These are phyloP conservation scores for Mucor plumbeus DNA, from an alignment of 371 early-diverging fungal genomes.

Conservation along the genomic window DNA sequence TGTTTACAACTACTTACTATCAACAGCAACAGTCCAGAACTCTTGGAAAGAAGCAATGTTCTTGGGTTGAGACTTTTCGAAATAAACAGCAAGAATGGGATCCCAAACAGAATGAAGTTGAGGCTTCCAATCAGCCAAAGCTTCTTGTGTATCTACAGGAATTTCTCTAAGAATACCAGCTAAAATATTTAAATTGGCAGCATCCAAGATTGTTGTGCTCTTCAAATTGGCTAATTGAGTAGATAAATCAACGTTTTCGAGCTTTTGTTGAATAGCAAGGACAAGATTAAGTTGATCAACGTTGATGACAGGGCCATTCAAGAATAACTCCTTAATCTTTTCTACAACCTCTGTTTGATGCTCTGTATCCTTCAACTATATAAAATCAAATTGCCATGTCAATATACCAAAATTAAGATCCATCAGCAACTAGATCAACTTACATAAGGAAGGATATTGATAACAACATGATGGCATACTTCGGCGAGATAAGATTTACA, in stretches of 20 bases:
- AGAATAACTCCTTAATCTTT: slow-evolving; percentile 55
- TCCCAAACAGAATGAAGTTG: slow-evolving; percentile 86
- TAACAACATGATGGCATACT: slow-evolving; percentile 74
- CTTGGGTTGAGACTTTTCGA: slow-evolving; percentile 28
- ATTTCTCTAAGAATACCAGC: slow-evolving; percentile 61
- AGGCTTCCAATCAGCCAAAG: slow-evolving; percentile 71
- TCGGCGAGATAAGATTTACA: slow-evolving; percentile 81
- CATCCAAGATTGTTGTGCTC: slow-evolving; percentile 54
- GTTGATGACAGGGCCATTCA: slow-evolving; percentile 63
- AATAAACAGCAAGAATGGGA: slow-evolving; percentile 65
- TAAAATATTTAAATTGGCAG: slow-evolving; percentile 60
- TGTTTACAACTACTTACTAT: slow-evolving; percentile 52
- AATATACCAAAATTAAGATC: not conserved
- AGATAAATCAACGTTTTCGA: slow-evolving; percentile 50
- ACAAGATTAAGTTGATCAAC: slow-evolving; percentile 79
- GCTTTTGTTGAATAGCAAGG: slow-evolving; percentile 52
- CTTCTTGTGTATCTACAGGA: slow-evolving; percentile 50
- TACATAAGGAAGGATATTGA: slow-evolving; percentile 64
- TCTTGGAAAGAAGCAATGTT: slow-evolving; percentile 68
- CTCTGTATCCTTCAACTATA: slow-evolving; percentile 36
- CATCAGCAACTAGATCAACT: slow-evolving; percentile 13
- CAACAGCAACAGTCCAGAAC: slow-evolving; percentile 85
- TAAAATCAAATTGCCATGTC: not conserved
- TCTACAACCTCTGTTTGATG: slow-evolving; percentile 45
- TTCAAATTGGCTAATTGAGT: slow-evolving; percentile 54